phyloP scores from a whole-genome alignment of 495 filamentous ascomycete species.

The Daldinia caldariorum region DNA sequence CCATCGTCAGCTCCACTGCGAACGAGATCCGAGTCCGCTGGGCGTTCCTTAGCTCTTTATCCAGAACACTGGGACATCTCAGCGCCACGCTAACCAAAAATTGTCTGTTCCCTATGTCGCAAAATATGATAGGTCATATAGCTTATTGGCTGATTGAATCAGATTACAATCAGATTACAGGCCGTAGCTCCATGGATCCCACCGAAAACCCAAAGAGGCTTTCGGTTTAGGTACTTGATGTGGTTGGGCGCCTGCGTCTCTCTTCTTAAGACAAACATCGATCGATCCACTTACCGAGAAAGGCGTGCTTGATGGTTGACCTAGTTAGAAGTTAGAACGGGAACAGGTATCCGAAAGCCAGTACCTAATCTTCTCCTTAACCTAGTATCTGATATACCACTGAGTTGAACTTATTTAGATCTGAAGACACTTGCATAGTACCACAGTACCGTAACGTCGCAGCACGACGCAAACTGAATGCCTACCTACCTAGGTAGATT shows the following conservation, averaged over 20 bases:
- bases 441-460: conserved; percentile 29
- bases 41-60: conserved; percentile 40
- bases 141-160: conserved; percentile 3
- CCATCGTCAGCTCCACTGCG: conserved; percentile 23
- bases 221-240: conserved; percentile 29
- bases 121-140: conserved; percentile 41
- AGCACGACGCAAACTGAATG: conserved; percentile 26
- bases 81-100: conserved; percentile 37
- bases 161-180: conserved; percentile 22
- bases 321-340: conserved; percentile 8
- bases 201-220: conserved; percentile 30
- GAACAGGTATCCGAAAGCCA: conserved; percentile 7
- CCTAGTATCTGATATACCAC: conserved; percentile 10
- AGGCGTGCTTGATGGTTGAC: conserved; percentile 25
- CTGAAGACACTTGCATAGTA: conserved; percentile 21
- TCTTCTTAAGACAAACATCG: conserved; percentile 25
- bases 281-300: conserved; percentile 6
- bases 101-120: conserved; percentile 24
- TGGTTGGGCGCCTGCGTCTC: not conserved
- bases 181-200: conserved; percentile 30
- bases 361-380: conserved; percentile 25
- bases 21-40: conserved; percentile 39
- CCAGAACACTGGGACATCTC: conserved; percentile 44
- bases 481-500: conserved; percentile 20
- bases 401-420: conserved; percentile 19